Evolutionary conservation across 805 yeast genomes (phyloP).

Genomic region (Candida parachauliodes): DNA sequence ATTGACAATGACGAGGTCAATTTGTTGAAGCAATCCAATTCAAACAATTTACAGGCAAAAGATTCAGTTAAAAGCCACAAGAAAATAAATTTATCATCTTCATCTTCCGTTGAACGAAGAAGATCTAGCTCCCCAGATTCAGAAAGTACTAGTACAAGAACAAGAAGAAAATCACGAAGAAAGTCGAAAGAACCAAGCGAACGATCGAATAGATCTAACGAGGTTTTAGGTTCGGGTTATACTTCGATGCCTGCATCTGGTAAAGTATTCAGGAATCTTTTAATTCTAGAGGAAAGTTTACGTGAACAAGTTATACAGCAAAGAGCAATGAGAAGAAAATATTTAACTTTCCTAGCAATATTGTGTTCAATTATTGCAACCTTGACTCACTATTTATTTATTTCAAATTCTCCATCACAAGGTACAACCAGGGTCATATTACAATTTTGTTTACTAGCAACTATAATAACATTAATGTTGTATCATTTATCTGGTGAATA

Average conservation of each 20-base stretch:
- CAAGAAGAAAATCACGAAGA: conserved; percentile 22
- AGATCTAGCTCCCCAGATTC: conserved; percentile 6
- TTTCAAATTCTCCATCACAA: conserved; percentile 19
- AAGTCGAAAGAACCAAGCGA: conserved; percentile 16
- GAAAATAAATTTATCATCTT: conserved; percentile 3
- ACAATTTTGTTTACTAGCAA: conserved; percentile 58
- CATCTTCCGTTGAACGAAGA: conserved; percentile 3
- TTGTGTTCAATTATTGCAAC: conserved; percentile 40
- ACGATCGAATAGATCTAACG: conserved; percentile 9
- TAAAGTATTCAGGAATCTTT: conserved; percentile 73
- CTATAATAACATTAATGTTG: conserved; percentile 63
- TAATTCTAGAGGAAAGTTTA: conserved; percentile 81
- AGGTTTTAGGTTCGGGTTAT: conserved; percentile 23
- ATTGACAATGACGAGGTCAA: conserved; percentile 7
- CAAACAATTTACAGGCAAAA: no score
- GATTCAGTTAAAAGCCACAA: neutral
- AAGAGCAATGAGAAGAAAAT: conserved; percentile 58
- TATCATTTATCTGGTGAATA: conserved; percentile 91
- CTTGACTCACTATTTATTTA: conserved; percentile 35
- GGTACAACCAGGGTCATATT: conserved; percentile 36
- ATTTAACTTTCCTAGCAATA: conserved; percentile 48
- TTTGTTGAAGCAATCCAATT: neutral
- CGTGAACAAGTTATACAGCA: conserved; percentile 79
- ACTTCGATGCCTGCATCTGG: conserved; percentile 50
- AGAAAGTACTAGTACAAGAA: conserved; percentile 17